phyloP scores from a whole-genome alignment of 805 yeast genomes.

The Kazachstania kunashirensis region DNA sequence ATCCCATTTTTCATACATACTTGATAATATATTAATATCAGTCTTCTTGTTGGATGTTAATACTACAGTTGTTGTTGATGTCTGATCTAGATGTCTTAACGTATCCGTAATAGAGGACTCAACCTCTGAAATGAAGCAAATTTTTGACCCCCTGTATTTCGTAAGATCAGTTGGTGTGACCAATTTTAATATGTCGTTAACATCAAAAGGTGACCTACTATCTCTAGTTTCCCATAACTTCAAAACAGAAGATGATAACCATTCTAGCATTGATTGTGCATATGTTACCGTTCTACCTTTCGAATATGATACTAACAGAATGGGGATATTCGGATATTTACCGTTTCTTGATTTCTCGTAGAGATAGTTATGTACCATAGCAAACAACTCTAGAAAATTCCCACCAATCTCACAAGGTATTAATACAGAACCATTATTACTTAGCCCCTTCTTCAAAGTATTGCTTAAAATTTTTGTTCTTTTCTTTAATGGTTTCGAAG shows the following conservation, averaged over 20 bases:
- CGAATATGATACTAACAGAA: slow-evolving; percentile 64
- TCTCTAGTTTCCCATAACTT: slow-evolving; percentile 74
- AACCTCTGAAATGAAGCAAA: slow-evolving; percentile 63
- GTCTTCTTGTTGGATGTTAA: slow-evolving; percentile 42
- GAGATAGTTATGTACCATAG: slow-evolving; percentile 59
- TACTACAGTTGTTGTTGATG: slow-evolving; percentile 59
- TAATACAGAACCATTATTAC: slow-evolving; percentile 53
- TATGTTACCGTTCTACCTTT: slow-evolving; percentile 70
- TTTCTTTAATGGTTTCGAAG: slow-evolving; percentile 49
- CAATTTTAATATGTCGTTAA: slow-evolving; percentile 48
- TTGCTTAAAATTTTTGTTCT: slow-evolving; percentile 60
- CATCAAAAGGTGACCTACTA: slow-evolving; percentile 62
- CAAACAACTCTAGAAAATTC: slow-evolving; percentile 70
- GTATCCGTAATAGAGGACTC: slow-evolving; percentile 54
- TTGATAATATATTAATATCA: slow-evolving; percentile 8
- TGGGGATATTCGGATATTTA: slow-evolving; percentile 43
- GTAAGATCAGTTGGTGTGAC: slow-evolving; percentile 47
- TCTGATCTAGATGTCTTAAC: slow-evolving; percentile 46
- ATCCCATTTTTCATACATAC: slow-evolving; percentile 38
- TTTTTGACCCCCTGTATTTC: slow-evolving; percentile 57
- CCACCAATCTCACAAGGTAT: slow-evolving; percentile 77
- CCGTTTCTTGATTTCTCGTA: slow-evolving; percentile 26
- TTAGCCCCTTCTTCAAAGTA: slow-evolving; percentile 41
- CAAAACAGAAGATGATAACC: slow-evolving; percentile 87
- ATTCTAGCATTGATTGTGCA: slow-evolving; percentile 85